phyloP scores from a whole-genome alignment of 1,284 basidiomycete genomes.

The Singerocomus rubriflavus region DNA sequence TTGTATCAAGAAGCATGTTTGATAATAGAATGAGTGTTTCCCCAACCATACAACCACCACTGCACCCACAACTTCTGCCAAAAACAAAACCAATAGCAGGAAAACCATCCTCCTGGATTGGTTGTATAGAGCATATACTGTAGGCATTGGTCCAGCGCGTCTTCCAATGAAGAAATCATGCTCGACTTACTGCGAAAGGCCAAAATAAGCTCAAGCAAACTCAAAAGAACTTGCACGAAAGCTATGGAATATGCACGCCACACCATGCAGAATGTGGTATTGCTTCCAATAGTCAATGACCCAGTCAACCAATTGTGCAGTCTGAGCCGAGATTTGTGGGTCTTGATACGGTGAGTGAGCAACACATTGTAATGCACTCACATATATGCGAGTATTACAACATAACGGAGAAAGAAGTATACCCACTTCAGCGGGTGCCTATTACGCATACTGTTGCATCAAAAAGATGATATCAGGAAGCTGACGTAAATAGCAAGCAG shows the following conservation, averaged over 20 bases:
- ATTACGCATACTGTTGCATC: conserved; percentile 14
- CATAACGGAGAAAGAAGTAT: conserved; percentile 24
- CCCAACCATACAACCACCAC: conserved; percentile 6
- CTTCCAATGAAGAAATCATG: background rate
- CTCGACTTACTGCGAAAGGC: conserved; percentile 15
- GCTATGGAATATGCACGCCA: conserved; percentile 13
- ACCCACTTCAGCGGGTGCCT: conserved; percentile 21
- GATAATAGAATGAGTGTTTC: background rate
- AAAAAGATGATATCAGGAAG: background rate
- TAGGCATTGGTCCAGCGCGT: background rate
- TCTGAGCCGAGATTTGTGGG: conserved; percentile 2
- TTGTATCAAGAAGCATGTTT: conserved; percentile 13
- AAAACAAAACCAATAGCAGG: conserved; percentile 13
- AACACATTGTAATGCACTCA: conserved; percentile 5
- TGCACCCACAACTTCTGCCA: conserved; percentile 7
- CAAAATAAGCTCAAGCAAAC: conserved; percentile 18
- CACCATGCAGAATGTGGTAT: conserved; percentile 13
- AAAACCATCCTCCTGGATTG: conserved; percentile 13
- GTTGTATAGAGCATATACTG: conserved; percentile 24
- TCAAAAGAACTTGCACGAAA: conserved; percentile 11
- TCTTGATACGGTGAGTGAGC: background rate
- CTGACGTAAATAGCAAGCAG: background rate
- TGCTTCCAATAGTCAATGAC: conserved; percentile 10
- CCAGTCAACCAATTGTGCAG: conserved; percentile 12
- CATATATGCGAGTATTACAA: conserved; percentile 13